Conservation (phyloP, 805 yeast species). For the Saccharomycopsis javanensis region DNA sequence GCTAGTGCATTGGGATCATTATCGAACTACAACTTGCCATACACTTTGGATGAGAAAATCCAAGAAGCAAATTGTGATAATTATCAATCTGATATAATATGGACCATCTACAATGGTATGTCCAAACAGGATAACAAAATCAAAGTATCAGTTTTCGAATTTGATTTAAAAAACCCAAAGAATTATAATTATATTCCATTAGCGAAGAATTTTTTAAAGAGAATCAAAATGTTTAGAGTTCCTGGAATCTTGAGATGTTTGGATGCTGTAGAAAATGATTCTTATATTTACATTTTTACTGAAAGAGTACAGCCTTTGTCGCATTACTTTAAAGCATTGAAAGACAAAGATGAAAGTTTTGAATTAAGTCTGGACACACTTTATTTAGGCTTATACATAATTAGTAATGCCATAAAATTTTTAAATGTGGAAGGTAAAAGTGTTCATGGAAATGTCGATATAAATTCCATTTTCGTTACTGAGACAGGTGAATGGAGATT, state of each 20-base stretch:
- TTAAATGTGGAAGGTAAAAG: constrained; percentile 32
- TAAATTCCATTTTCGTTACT: constrained; percentile 53
- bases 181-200: constrained; percentile 26
- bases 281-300: constrained; percentile 38
- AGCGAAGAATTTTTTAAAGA: constrained; percentile 36
- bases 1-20: constrained; percentile 49
- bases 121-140: constrained; percentile 25
- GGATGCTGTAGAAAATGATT: constrained; percentile 57
- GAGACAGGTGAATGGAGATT: constrained; percentile 74
- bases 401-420: constrained; percentile 39
- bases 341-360: constrained; percentile 16
- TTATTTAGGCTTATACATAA: constrained; percentile 45
- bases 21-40: constrained; percentile 51
- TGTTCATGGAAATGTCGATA: constrained; percentile 53
- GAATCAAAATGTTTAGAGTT: constrained; percentile 47
- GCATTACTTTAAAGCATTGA: constrained; percentile 27
- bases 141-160: constrained; percentile 57
- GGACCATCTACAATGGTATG: constrained; percentile 56
- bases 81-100: constrained; percentile 35
- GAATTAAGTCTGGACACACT: constrained; percentile 29
- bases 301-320: constrained; percentile 54
- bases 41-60: constrained; percentile 39
- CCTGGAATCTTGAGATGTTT: constrained; percentile 60
- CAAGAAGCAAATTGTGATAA: constrained; percentile 22
- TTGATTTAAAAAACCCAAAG: constrained; percentile 36